These are phyloP conservation scores for Rhodosporidiobolus sp. DNA, from an alignment of 768 basidiomycete species.

Conservation along the genomic window DNA sequence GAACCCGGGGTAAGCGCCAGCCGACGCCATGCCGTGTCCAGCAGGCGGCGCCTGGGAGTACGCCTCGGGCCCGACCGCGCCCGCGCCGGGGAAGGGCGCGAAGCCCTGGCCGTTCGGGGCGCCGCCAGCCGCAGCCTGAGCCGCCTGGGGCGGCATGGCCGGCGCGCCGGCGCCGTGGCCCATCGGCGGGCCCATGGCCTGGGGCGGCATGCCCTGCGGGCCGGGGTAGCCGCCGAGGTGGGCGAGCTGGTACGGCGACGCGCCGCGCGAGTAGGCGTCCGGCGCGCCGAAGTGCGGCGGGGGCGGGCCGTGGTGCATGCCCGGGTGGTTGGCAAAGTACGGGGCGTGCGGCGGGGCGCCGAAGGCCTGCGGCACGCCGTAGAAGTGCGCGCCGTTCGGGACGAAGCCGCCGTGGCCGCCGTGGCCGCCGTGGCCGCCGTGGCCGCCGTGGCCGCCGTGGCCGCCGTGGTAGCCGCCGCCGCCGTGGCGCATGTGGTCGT, in stretches of 20 bases:
- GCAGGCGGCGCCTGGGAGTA: slow-evolving; percentile 23
- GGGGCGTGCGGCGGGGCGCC: slow-evolving; percentile 3
- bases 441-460: slow-evolving; percentile 23
- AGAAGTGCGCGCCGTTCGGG: slow-evolving; percentile 30
- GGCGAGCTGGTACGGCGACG: slow-evolving; percentile 18
- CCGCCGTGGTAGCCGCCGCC: slow-evolving; percentile 10
- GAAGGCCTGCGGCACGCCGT: slow-evolving; percentile 19
- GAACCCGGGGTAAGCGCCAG: slow-evolving; percentile 16
- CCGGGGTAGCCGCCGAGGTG: slow-evolving; percentile 8
- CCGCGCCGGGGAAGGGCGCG: slow-evolving; percentile 17
- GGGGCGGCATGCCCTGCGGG: slow-evolving; percentile 24
- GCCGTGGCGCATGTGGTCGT: slow-evolving; percentile 30
- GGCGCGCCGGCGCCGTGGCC: slow-evolving; percentile 8
- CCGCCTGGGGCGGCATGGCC: background rate
- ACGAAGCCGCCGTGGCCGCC: slow-evolving; percentile 10
- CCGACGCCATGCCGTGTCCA: slow-evolving; percentile 5
- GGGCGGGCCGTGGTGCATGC: slow-evolving; percentile 21
- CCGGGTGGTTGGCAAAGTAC: slow-evolving; percentile 11
- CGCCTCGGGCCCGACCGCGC: background rate
- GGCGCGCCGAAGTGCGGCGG: slow-evolving; percentile 18
- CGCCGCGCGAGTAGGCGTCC: slow-evolving; percentile 22
- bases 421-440: slow-evolving; percentile 4
- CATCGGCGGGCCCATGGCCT: slow-evolving; percentile 13
- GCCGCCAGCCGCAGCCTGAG: slow-evolving; percentile 3
- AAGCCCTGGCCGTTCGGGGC: slow-evolving; percentile 9